Conservation (phyloP, 2,329 filamentous ascomycete species). For the Magnaporthiopsis incrustans region DNA sequence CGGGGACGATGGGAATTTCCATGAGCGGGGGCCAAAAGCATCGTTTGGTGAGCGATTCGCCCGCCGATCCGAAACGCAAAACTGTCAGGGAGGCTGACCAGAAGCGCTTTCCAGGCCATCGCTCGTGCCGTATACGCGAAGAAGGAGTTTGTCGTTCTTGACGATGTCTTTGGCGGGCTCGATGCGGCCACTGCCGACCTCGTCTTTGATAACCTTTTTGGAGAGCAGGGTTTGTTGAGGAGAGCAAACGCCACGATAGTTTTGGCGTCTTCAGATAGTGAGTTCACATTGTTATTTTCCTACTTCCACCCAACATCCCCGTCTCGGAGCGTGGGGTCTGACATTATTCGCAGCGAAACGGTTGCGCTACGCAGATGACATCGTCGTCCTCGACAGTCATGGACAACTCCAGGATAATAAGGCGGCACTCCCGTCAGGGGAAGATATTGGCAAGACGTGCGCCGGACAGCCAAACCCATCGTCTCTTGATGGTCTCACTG, state of each 20-base stretch:
- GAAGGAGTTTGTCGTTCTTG: conserved; percentile 31
- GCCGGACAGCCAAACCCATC: not conserved
- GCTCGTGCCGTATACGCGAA: conserved; percentile 38
- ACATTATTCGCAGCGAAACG: conserved; percentile 21
- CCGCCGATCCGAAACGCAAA: too few relatives aligned
- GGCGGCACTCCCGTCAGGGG: conserved; percentile 21
- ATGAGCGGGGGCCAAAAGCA: conserved; percentile 24
- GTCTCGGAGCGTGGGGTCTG: too few relatives aligned
- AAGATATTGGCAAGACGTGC: not conserved
- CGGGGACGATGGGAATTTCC: conserved; percentile 20
- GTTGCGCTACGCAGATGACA: conserved; percentile 28
- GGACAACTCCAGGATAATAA: conserved; percentile 22
- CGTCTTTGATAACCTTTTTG: conserved; percentile 34
- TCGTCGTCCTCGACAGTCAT: conserved; percentile 24
- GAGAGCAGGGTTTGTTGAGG: conserved; percentile 31
- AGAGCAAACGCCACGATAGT: conserved; percentile 30
- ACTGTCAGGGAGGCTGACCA: not conserved
- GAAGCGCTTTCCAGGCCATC: conserved; percentile 22
- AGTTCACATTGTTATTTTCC: conserved; percentile 8
- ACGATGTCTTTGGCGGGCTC: conserved; percentile 38
- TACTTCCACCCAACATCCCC: not conserved
- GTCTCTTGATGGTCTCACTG: conserved; percentile 4
- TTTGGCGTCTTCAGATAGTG: conserved; percentile 32
- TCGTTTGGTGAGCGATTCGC: conserved; percentile 15
- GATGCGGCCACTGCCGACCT: conserved; percentile 33